These are phyloP conservation scores for Dioszegia hungarica DNA, from an alignment of 768 basidiomycete genomes.

Conservation along the genomic window DNA sequence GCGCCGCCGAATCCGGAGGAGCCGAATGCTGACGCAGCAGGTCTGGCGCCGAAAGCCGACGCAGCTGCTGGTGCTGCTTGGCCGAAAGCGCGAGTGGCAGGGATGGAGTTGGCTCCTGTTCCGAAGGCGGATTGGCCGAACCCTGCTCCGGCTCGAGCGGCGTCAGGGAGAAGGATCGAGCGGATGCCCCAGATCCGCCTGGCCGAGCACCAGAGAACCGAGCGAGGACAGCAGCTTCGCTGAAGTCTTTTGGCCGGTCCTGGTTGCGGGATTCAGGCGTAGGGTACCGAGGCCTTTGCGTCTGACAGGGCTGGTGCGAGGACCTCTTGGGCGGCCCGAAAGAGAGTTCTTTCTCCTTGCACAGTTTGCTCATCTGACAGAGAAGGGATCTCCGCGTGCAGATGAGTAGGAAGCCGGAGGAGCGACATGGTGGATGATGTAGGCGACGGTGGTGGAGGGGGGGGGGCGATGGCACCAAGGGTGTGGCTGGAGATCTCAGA, in stretches of 20 bases:
- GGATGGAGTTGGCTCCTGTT: conserved; percentile 13
- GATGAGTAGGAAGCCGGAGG: too few species aligned
- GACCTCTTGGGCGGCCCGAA: conserved; percentile 16
- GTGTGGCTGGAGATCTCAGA: too few species aligned
- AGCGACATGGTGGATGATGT: too few species aligned
- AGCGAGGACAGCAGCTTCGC: conserved; percentile 22
- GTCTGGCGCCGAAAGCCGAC: conserved; percentile 10
- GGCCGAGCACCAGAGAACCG: neutral
- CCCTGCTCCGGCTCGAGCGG: conserved; percentile 4
- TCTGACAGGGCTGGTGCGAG: conserved; percentile 25
- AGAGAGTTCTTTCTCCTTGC: conserved; percentile 22
- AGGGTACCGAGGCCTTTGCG: conserved; percentile 19
- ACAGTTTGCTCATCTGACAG: too few species aligned
- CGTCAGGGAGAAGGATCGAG: conserved; percentile 2
- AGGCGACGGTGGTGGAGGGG: too few species aligned
- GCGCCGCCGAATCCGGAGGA: neutral
- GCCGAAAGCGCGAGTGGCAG: conserved; percentile 14
- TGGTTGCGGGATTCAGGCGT: conserved; percentile 4
- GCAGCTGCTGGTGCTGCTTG: conserved; percentile 3
- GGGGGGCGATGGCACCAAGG: too few species aligned
- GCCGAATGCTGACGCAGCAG: conserved; percentile 4
- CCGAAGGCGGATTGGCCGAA: conserved; percentile 32
- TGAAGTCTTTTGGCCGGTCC: conserved; percentile 22
- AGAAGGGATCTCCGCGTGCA: too few species aligned
- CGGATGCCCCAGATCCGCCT: conserved; percentile 13